Conservation (phyloP, 176 grass and related monocot species). For the Carex littledalei region DNA sequence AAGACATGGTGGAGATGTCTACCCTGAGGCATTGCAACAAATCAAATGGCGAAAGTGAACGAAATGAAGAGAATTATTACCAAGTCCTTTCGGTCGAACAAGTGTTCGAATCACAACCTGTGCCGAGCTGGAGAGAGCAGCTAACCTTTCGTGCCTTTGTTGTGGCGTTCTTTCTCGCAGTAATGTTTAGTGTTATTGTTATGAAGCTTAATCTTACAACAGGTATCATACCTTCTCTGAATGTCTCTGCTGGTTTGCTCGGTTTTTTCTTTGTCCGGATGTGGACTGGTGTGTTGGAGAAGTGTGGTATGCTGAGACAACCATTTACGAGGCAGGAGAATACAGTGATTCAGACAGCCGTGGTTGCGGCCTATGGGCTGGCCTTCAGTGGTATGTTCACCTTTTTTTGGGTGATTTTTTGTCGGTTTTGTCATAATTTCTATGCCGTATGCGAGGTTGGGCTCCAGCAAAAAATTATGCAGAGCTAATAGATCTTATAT, state of each 20-base stretch:
- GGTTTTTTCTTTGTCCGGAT: slow-evolving; percentile 50
- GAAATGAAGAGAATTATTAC: neutral
- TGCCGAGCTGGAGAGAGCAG: slow-evolving; percentile 63
- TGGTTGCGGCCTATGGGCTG: slow-evolving; percentile 67
- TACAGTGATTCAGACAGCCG: slow-evolving; percentile 71
- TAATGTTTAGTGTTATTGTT: slow-evolving; percentile 57
- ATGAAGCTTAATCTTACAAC: slow-evolving; percentile 91
- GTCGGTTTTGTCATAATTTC: neutral
- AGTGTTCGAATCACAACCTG: slow-evolving; percentile 33
- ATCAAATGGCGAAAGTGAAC: neutral
- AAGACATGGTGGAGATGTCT: slow-evolving; percentile 23
- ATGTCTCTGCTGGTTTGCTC: slow-evolving; percentile 63
- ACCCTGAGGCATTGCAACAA: slow-evolving; percentile 33
- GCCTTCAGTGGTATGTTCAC: slow-evolving; percentile 64
- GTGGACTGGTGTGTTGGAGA: slow-evolving; percentile 46
- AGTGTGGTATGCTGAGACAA: slow-evolving; percentile 23
- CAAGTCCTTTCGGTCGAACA: slow-evolving; percentile 35
- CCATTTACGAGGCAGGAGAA: slow-evolving; percentile 82
- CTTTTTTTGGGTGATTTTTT: neutral
- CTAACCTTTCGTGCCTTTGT: slow-evolving; percentile 63
- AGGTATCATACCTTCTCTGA: slow-evolving; percentile 79
- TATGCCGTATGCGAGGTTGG: neutral
- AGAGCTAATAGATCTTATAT: slow-evolving; percentile 17
- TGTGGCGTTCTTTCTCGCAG: slow-evolving; percentile 39
- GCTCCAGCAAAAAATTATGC: neutral